Conservation (phyloP, 2,329 filamentous ascomycete genomes). For the Coniochaeta hoffmannii region DNA sequence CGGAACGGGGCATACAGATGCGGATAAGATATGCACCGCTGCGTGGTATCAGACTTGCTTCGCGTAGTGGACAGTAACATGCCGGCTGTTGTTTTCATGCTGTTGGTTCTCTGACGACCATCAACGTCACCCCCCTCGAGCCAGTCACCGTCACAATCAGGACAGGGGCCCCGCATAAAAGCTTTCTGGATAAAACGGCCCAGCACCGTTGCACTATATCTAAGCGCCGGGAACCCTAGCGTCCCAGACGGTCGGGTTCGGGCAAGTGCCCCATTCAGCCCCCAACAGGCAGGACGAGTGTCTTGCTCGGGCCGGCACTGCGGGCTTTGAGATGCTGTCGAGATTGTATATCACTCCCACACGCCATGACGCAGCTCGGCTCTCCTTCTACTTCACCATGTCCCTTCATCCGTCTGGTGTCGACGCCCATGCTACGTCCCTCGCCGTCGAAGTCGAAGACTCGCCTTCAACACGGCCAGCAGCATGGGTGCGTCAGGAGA, state of each 20-base stretch:
- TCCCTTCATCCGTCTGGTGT: not conserved
- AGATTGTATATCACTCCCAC: not conserved
- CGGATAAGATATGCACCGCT: not conserved
- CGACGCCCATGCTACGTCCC: not conserved
- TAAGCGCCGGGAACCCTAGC: not conserved
- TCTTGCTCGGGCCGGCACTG: not conserved
- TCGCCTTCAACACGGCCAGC: not conserved
- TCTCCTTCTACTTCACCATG: not conserved
- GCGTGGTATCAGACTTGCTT: not conserved
- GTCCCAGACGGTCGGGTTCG: not conserved
- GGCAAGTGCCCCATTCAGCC: not conserved
- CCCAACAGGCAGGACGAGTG: not conserved
- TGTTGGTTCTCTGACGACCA: not conserved
- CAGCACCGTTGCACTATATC: not conserved
- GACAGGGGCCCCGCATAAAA: not conserved
- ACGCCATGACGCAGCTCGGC: not conserved
- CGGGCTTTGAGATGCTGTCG: not conserved
- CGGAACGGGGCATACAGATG: not conserved
- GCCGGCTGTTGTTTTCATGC: slow-evolving; percentile 1
- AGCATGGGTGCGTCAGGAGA: slow-evolving; percentile 13
- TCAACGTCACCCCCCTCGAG: not conserved
- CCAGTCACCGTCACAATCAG: not conserved
- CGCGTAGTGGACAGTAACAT: not conserved
- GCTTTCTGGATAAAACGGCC: slow-evolving; percentile 1
- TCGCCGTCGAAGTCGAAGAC: not conserved